Evolutionary conservation across 306 rosid genomes (phyloP).

Genomic region (Oemleria cerasiformis): DNA sequence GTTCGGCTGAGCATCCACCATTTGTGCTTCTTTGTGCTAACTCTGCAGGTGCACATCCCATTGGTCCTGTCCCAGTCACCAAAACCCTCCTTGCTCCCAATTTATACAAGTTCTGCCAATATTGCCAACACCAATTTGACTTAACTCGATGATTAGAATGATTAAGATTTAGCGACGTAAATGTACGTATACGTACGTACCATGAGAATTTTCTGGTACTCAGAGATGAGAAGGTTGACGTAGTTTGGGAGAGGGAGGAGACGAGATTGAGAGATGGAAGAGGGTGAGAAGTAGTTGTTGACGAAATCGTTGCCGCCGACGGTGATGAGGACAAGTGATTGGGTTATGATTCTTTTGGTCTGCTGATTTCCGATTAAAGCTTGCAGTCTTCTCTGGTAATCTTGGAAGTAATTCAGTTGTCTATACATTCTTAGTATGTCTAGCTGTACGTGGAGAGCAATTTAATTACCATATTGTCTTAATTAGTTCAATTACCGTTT

Average conservation of each 20-base stretch:
- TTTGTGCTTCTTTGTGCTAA: conserved; percentile 48
- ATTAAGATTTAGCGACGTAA: too few species aligned
- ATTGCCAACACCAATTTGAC: too few species aligned
- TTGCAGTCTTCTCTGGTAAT: conserved; percentile 48
- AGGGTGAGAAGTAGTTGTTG: conserved; percentile 61
- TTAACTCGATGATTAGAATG: too few species aligned
- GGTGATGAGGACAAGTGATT: conserved; percentile 55
- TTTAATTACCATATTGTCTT: too few species aligned
- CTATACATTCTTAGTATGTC: conserved; percentile 59
- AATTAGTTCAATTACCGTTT: not conserved
- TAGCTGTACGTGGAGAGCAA: conserved; percentile 35
- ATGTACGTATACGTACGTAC: conserved; percentile 34
- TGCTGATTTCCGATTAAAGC: conserved; percentile 32
- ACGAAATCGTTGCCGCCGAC: conserved; percentile 76
- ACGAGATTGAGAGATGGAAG: conserved; percentile 64
- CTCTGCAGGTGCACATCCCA: conserved; percentile 82
- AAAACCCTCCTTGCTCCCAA: conserved; percentile 64
- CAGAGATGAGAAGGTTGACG: conserved; percentile 55
- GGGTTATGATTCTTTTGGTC: conserved; percentile 38
- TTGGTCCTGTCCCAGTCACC: conserved; percentile 73
- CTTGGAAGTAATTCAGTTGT: conserved; percentile 54
- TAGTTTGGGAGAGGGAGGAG: conserved; percentile 47
- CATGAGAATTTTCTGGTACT: conserved; percentile 53
- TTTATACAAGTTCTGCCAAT: conserved; percentile 44
- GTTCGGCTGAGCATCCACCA: conserved; percentile 61